Percentiles rank a stretch among this genome's conserved stretches.
These are phyloP conservation scores for Xylaria palmicola DNA, from an alignment of 495 filamentous ascomycete genomes.

Conservation along the genomic window DNA sequence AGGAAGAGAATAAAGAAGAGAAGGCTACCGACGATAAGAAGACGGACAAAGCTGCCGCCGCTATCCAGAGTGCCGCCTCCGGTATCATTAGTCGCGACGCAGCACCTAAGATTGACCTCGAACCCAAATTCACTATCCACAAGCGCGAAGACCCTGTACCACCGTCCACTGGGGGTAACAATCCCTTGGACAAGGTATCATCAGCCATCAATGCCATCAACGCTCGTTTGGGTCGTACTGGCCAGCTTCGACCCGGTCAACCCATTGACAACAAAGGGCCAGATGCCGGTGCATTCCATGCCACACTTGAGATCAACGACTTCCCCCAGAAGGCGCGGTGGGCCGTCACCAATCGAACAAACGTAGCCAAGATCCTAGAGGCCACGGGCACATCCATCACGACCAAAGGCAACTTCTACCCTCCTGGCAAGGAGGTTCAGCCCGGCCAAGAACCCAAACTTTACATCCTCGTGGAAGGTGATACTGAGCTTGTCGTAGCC, in stretches of 20 bases:
- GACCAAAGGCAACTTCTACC: constrained; percentile 90
- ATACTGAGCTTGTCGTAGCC: constrained; percentile 88
- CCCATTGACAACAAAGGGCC: constrained; percentile 99
- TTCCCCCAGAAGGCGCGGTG: constrained; percentile 98
- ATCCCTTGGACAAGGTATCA: constrained; percentile 77
- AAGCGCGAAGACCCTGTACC: constrained; percentile 61
- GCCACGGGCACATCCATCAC: constrained; percentile 94
- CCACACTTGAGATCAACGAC: constrained; percentile 97
- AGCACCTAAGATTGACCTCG: constrained; percentile 30
- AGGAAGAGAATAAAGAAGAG: constrained; percentile 81
- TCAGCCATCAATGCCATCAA: constrained; percentile 85
- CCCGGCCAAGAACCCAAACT: constrained; percentile 79
- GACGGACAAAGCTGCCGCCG: constrained; percentile 60
- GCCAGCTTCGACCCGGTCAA: constrained; percentile 83
- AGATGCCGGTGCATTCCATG: constrained; percentile 95
- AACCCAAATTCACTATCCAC: constrained; percentile 72
- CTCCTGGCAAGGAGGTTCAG: constrained; percentile 74
- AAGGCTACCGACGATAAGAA: constrained; percentile 56
- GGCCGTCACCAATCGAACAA: constrained; percentile 98
- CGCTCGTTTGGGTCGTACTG: constrained; percentile 78
- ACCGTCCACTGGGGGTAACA: constrained; percentile 48
- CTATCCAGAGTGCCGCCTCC: constrained; percentile 59
- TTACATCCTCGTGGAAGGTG: constrained; percentile 96
- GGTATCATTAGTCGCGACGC: constrained; percentile 53
- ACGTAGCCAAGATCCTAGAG: constrained; percentile 97